Percentiles rank a stretch among this genome's conserved stretches.
Conservation (phyloP, 2,329 filamentous ascomycete species). For the Colletotrichum somersetense region DNA sequence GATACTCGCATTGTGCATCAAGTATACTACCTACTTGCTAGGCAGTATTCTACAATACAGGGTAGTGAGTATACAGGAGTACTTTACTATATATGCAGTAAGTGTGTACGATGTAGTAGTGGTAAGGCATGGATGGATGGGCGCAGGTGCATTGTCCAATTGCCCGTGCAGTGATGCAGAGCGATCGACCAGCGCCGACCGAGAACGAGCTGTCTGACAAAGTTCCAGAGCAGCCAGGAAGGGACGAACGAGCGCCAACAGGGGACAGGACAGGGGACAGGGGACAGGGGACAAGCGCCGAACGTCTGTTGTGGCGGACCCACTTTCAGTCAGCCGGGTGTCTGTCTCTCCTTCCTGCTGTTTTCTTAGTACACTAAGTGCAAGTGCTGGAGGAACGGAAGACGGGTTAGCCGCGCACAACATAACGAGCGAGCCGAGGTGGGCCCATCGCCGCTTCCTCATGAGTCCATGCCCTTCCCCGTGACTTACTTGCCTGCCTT, state of each 20-base stretch:
- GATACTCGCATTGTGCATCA: background rate
- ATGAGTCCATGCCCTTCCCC: background rate
- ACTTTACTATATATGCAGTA: too few species aligned
- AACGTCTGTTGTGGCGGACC: constrained; percentile 4
- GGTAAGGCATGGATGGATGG: background rate
- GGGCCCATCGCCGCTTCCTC: constrained; percentile 6
- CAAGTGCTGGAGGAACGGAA: constrained; percentile 1
- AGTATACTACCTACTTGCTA: background rate
- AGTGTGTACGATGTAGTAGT: too few species aligned
- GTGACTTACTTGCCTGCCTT: background rate
- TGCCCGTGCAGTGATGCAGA: constrained; percentile 14
- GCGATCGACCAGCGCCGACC: constrained; percentile 11
- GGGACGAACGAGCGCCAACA: constrained; percentile 10
- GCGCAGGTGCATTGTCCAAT: background rate
- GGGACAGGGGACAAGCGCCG: background rate
- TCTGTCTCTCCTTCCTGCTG: constrained; percentile 8
- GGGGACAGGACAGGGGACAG: constrained; percentile 11
- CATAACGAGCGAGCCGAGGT: background rate
- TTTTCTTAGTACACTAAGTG: background rate
- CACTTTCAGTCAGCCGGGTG: constrained; percentile 11
- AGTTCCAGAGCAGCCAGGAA: background rate
- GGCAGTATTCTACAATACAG: too few species aligned
- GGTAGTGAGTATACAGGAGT: too few species aligned
- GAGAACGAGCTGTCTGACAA: background rate
- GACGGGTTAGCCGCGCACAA: constrained; percentile 7